Base-by-base conservation (phyloP, 768 basidiomycete genomes). In the Clathrus columnatus region DNA sequence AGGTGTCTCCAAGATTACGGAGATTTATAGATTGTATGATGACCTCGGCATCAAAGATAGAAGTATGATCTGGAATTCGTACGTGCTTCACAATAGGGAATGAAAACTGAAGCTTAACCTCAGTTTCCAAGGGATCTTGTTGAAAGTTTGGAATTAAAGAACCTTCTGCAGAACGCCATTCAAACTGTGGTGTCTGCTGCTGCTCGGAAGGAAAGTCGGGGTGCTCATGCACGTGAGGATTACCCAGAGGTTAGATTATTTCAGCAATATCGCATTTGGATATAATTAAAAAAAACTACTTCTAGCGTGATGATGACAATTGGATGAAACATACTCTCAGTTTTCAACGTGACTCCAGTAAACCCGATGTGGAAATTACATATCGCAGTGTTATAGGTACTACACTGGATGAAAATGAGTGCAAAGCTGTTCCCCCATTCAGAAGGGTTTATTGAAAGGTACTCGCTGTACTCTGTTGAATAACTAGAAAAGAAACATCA, bases 51-150 rank as follows among this genome's bases (percentile, higher is more conserved):
- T 96, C 76, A 93, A 96, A 76, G 96, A 98, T 71, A 80, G 96
- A 66, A 91, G 90, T 72, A 90, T 98, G 94, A 96, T 98, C 71
- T 99, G 95, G 96, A 97, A 98, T 75, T 91, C 91, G 93, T 95
- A 65, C 60, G 91, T 71, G 67, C 8, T 14, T 45, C n/a, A n/a
- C 28, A 3, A 46, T 11, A 32, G 14, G 29, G 10, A 5, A 23
- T 56, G 5, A 18, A 8, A 14, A 28, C 18, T 16, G n/a, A 6
- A 17, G 28, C 49, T 58, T 7, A 36, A 30, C 36, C 30, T 59
- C 47, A 47, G 41, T 50, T 59, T 57, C 2, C 61, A 94, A n/a
- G 91, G 62, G 96, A 99, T 68, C 84, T 99, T 57, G 79, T 98
- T 59, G 96, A 99, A 74, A 98, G 94, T 8, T 80, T 98, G 53